Base-by-base conservation (phyloP, 2,329 filamentous ascomycete species). In the Emmonsiellopsis sp. region DNA sequence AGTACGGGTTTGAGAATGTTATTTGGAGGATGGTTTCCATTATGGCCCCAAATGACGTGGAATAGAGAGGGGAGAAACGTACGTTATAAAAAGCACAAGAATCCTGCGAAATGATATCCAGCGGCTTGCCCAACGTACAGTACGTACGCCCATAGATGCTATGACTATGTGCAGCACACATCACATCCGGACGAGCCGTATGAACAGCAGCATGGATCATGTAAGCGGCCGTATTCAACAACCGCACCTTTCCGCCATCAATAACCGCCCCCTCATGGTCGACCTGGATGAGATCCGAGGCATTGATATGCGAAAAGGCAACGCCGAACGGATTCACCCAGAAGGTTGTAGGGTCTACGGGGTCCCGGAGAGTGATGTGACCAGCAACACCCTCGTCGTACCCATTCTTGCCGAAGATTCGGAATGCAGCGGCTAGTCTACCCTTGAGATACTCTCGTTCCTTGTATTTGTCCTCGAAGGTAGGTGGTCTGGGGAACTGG, bases 251-350 rank as follows among this genome's bases (percentile, higher is more conserved):
- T 0, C 83, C 84, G 3, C 84, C 83, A 9, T 81, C 83, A 34
- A 87, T 78, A 26, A 87, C 76, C 26, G 80, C 70, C 1, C 84
- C 84, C 0, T 76, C 65, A 50, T 81, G 74, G 59, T 84, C 75
- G 1, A 87, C 83, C 13, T 78, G 79, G 52, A 87, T 85, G n/a
- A 88, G 74, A 58, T 87, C 83, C 0, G 80, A 83, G 0, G 77
- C 75, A 54, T 80, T 84, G 43, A 87, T 79, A 52, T 81, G 70
- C 5, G 78, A 79, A 68, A 84, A 86, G 2, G 80, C 76, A 1
- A 81, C 75, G 9, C 82, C 58, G 53, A 85, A 83, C 0, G 83
- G 83, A 59, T 86, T 86, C 4, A 86, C 80, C 83, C 82, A 85
- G 69, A 85, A 84, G 0, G 76, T 79, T 5, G 71, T 66, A 0